These are phyloP conservation scores for Epichloe baconii DNA, from an alignment of 2,329 filamentous ascomycete genomes.

Conservation along the genomic window DNA sequence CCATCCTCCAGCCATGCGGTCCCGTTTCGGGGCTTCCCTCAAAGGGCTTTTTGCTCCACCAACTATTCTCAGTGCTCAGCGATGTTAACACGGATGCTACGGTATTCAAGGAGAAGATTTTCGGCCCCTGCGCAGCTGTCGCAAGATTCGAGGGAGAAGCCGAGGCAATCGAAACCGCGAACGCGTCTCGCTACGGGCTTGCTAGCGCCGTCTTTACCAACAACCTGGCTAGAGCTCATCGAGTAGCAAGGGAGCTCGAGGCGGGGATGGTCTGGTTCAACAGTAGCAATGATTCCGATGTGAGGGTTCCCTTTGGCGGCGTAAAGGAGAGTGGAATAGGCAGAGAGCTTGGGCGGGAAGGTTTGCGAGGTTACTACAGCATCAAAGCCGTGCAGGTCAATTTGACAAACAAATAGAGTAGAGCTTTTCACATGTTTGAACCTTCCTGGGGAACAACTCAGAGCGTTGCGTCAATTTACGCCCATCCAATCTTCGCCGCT, in stretches of 20 bases:
- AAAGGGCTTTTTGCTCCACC: too few relatives aligned
- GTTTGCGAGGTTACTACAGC: conserved; percentile 15
- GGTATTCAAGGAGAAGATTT: too few relatives aligned
- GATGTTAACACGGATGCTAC: too few relatives aligned
- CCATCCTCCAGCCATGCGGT: too few relatives aligned
- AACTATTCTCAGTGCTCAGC: too few relatives aligned
- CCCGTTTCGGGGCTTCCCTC: too few relatives aligned
- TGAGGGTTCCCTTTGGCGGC: conserved; percentile 6
- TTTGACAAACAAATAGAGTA: conserved; percentile 7
- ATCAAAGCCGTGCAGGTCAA: conserved; percentile 19
- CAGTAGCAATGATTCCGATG: conserved; percentile 20
- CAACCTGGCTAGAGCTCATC: conserved; percentile 29
- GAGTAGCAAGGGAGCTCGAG: conserved; percentile 35
- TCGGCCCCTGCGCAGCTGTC: conserved; percentile 13
- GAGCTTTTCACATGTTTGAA: too few relatives aligned
- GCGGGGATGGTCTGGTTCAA: conserved; percentile 36
- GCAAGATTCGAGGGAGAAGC: conserved; percentile 15
- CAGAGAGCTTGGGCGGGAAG: conserved; percentile 19
- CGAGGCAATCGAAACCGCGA: conserved; percentile 14
- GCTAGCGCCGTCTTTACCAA: too few relatives aligned
- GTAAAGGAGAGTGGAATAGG: conserved; percentile 21
- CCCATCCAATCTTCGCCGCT: too few relatives aligned
- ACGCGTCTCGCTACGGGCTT: too few relatives aligned
- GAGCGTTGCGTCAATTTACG: too few relatives aligned
- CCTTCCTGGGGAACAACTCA: too few relatives aligned